Conservation (phyloP, 495 filamentous ascomycete genomes). For the Penicillium ucsense region DNA sequence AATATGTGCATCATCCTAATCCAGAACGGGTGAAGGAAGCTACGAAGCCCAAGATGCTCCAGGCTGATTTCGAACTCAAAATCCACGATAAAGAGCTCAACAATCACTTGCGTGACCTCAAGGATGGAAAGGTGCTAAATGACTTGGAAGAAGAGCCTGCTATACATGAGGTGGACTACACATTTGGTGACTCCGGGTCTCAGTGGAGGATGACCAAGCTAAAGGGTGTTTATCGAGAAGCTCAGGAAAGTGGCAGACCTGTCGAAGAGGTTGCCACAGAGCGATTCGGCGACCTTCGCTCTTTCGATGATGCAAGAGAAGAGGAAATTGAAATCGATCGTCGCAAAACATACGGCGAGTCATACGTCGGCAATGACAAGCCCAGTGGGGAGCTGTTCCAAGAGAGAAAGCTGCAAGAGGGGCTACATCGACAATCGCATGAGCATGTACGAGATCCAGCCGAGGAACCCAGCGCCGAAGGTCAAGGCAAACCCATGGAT, state of each 20-base stretch:
- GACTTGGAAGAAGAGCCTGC: conserved; percentile 41
- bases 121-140: conserved; percentile 44
- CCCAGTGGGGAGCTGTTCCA: conserved; percentile 80
- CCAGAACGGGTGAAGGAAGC: conserved; percentile 30
- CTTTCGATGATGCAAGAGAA: conserved; percentile 89
- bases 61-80: conserved; percentile 61
- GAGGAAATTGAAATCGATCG: conserved; percentile 90
- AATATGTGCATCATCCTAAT: conserved; percentile 65
- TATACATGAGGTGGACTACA: conserved; percentile 65
- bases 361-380: conserved; percentile 79
- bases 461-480: conserved; percentile 35
- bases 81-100: conserved; percentile 81
- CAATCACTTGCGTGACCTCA: conserved; percentile 53
- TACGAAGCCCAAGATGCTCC: conserved; percentile 39
- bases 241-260: conserved; percentile 57
- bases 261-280: conserved; percentile 77
- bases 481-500: conserved; percentile 35
- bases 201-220: conserved; percentile 95
- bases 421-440: conserved; percentile 25
- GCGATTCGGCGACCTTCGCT: conserved; percentile 68
- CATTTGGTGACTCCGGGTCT: conserved; percentile 81
- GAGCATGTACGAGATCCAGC: conserved; percentile 25
- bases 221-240: conserved; percentile 71
- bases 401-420: conserved; percentile 54
- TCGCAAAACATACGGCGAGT: conserved; percentile 71